Base-by-base conservation (phyloP, 768 basidiomycete genomes). In the Galerina sulciceps region DNA sequence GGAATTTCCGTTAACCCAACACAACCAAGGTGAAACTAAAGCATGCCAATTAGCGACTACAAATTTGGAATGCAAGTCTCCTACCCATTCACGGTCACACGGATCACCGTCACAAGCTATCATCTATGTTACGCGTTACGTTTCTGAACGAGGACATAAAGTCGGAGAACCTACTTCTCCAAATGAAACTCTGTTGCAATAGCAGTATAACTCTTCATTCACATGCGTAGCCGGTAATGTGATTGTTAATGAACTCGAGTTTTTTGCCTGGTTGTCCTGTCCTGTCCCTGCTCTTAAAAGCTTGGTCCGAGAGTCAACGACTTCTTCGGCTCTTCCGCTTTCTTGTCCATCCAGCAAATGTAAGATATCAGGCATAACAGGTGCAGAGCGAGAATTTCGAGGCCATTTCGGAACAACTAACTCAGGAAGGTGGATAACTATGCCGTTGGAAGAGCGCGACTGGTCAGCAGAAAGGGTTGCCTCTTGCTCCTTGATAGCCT, bases 21-120 rank as follows among this genome's bases (percentile, higher is more conserved):
- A 66, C 91, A 93, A 14, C 72, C 81, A 22, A 90, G 71, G 70
- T 93, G 91, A 71, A 91, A 93, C 91, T 93, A 58, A 9, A 53
- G 17, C 59, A 46, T 58, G 35, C 53, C 44, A 47, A 57, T 34
- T 31, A 54, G 63, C 14, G 47, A 41, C 47, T 49, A 34, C 41
- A 49, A 0, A 36, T 15, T 11, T 47, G n/a, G 22, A 43, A 17
- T 37, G 18, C n/a, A 20, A 23, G 22, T 79, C 90, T 70, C n/a
- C n/a, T 66, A 90, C 94, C 94, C 94, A 96, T 87, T 94, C 91
- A 38, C 79, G 76, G 62, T 81, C 76, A 70, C 94, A 96, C 14
- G 79, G 75, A 42, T 78, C 74, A 62, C 83, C 82, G 68, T 96
- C 94, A 67, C 94, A 96, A 14, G 79, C 94, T 60, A 96, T 88